These are phyloP conservation scores for Pyricularia sp. DNA, from an alignment of 2,329 filamentous ascomycete species.

Conservation along the genomic window DNA sequence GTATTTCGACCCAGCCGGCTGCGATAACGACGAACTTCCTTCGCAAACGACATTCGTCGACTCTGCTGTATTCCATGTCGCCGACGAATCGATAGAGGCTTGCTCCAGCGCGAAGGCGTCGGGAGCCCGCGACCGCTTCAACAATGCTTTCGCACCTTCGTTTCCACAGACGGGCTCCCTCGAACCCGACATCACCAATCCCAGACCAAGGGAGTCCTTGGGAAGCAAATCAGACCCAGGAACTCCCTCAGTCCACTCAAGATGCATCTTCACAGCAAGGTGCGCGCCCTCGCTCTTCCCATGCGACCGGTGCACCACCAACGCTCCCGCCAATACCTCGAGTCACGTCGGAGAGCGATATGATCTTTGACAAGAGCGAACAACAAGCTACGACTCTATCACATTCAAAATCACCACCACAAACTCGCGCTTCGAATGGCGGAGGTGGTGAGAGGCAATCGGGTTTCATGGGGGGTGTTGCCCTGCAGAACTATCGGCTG, in stretches of 20 bases:
- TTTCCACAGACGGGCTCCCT: constrained; percentile 48
- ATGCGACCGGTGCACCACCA: constrained; percentile 31
- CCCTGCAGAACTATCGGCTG: constrained; percentile 40
- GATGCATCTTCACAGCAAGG: constrained; percentile 28
- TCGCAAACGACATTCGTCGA: not conserved
- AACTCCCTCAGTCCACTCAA: constrained; percentile 30
- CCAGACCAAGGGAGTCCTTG: constrained; percentile 33
- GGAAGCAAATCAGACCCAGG: constrained; percentile 27
- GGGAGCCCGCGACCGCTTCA: not conserved
- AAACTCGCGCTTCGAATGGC: constrained; percentile 10
- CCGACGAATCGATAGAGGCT: not conserved
- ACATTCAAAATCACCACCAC: constrained; percentile 12
- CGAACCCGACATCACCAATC: constrained; percentile 44
- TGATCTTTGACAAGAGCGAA: not conserved
- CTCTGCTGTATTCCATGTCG: not conserved
- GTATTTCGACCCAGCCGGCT: not conserved
- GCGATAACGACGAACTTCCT: not conserved
- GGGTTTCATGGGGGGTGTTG: constrained; percentile 46
- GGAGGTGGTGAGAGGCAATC: constrained; percentile 18
- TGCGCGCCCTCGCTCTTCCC: constrained; percentile 22
- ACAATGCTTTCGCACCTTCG: constrained; percentile 25
- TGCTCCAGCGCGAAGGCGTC: not conserved
- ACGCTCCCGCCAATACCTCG: constrained; percentile 41
- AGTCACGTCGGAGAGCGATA: constrained; percentile 31
- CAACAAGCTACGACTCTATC: constrained; percentile 6